Evolutionary conservation across 2,329 filamentous ascomycete genomes (phyloP), one percentile per base, ranked within the genome.

Genomic region (Dactylellina leptospora): DNA sequence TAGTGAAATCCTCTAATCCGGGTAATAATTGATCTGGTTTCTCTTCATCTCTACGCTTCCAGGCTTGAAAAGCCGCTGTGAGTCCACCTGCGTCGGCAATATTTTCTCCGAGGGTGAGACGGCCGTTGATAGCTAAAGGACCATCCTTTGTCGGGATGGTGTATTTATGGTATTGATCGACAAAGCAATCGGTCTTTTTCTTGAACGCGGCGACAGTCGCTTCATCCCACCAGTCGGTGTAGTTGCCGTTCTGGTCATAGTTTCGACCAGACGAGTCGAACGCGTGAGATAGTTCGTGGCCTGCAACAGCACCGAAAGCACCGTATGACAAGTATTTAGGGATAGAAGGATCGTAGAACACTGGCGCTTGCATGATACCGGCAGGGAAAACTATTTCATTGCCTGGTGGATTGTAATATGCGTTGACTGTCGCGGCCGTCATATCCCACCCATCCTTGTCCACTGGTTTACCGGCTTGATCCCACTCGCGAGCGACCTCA

Each of bases 31-130:
- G 76, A 66, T 84, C 84, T 0, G 84, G 81, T n/a, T 81, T 82
- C 36, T 83, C 79, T 1, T 81, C 78, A 28, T 85, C 83, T 9
- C 83, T 83, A 74, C 84, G 84, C 77, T 87, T 84, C 88, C 88
- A 91, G 0, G 88, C 87, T 22, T 83, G 81, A 77, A 85, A 90
- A 0, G 87, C 82, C 0, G 87, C 85, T 5, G 84, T 82, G 0
- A 91, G 77, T 11, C 88, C 89, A 13, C 88, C 88, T 0, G 88
- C 86, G 78, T 91, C 89, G 1, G 88, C 88, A 76, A 91, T 88
- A 76, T 90, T 90, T 80, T 91, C 89, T 18, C 85, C 86, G 1
- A 90, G 80, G 0, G 88, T 90, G 11, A 86, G 80, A 22, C 81
- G 81, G 8, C 88, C 88, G 68, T 89, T 87, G 61, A 90, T 84